These are phyloP conservation scores for Protostelium mycophagum DNA, from an alignment of 78 protist genomes.

Conservation along the genomic window DNA sequence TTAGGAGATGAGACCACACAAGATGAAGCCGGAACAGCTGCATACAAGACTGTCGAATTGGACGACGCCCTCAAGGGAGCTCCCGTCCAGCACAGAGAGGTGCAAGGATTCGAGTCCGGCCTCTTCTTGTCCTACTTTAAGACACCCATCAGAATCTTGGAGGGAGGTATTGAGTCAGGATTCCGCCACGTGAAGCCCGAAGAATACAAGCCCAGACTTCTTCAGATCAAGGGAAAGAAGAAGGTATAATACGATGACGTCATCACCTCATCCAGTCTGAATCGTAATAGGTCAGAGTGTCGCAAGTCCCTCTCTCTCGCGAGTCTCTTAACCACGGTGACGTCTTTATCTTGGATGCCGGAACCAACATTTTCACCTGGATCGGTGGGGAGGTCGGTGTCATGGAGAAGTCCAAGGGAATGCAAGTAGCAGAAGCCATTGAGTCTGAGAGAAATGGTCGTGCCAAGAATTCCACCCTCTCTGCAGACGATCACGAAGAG, in stretches of 20 bases:
- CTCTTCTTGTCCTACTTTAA: slow-evolving; percentile 37
- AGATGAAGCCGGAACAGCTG: slow-evolving; percentile 80
- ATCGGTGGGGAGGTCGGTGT: slow-evolving; percentile 25
- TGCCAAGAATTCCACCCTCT: slow-evolving; percentile 4
- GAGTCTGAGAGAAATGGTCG: slow-evolving; percentile 36
- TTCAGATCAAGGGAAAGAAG: slow-evolving; percentile 36
- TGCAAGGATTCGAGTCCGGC: slow-evolving; percentile 16
- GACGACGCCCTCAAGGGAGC: slow-evolving; percentile 69
- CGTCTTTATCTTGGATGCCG: slow-evolving; percentile 45
- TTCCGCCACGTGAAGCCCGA: slow-evolving; percentile 30
- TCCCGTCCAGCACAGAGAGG: slow-evolving; percentile 39
- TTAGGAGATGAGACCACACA: slow-evolving; percentile 65
- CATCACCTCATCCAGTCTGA: not conserved
- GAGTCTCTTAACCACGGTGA: slow-evolving; percentile 38
- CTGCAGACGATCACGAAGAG: not conserved
- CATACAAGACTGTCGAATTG: slow-evolving; percentile 83
- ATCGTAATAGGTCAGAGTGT: slow-evolving; percentile 8
- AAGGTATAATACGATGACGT: not conserved
- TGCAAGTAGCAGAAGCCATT: slow-evolving; percentile 15
- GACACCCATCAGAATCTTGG: slow-evolving; percentile 18
- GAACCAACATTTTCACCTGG: slow-evolving; percentile 13
- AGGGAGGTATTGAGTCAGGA: slow-evolving; percentile 55
- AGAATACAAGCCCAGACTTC: slow-evolving; percentile 38
- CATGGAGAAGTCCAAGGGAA: slow-evolving; percentile 28
- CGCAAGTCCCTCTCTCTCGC: not conserved